Evolutionary conservation across 331 rosid genomes (phyloP).

Genomic region (Quercus phellos): DNA sequence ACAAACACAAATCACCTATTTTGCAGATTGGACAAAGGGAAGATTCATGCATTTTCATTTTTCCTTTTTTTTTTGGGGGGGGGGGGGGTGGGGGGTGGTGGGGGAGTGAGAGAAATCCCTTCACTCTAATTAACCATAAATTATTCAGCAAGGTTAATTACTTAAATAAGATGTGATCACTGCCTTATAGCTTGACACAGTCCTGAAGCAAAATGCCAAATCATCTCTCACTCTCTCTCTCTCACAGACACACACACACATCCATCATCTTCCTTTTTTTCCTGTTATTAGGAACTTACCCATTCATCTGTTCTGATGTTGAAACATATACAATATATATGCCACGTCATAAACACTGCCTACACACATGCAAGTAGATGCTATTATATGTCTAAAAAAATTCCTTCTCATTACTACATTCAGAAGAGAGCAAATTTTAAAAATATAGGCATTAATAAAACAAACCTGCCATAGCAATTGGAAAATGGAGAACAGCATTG

Average conservation of each 20-base stretch:
- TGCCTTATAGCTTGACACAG: too few species aligned
- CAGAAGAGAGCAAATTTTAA: neutral
- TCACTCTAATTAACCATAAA: too few species aligned
- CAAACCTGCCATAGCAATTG: conserved; percentile 44
- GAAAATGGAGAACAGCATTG: conserved; percentile 34
- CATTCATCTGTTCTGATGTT: conserved; percentile 55
- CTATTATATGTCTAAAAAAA: neutral
- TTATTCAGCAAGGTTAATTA: too few species aligned
- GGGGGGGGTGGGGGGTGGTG: too few species aligned
- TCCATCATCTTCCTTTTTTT: neutral
- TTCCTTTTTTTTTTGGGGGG: neutral
- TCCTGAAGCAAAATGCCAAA: neutral
- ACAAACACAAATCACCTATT: neutral
- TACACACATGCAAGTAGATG: neutral
- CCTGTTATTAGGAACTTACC: conserved; percentile 28
- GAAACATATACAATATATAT: conserved; percentile 35
- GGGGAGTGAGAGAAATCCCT: too few species aligned
- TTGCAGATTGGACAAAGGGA: neutral
- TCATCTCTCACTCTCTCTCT: neutral
- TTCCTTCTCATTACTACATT: neutral
- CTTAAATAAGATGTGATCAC: too few species aligned
- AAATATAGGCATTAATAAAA: neutral
- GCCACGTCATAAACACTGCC: conserved; percentile 43
- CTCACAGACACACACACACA: neutral
- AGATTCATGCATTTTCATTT: neutral